Percentiles rank a stretch among this genome's conserved stretches.
Conservation (phyloP, 345 rosid species). For the Heritiera fomes region DNA sequence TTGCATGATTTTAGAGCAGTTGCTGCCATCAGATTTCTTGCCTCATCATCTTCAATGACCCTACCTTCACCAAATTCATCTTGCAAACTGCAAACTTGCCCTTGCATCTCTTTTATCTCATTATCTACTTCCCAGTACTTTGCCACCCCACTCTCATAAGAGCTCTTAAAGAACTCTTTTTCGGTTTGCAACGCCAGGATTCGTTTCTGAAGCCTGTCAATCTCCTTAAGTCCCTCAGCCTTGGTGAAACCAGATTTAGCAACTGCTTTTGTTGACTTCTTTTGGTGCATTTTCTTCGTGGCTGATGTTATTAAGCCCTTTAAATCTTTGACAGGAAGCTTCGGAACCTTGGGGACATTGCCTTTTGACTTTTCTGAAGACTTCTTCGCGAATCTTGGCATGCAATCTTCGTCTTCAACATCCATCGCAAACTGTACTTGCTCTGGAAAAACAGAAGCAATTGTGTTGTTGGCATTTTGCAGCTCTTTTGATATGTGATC, state of each 20-base stretch:
- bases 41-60: slow-evolving; percentile 82
- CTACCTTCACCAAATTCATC: slow-evolving; percentile 79
- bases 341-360: slow-evolving; percentile 66
- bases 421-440: slow-evolving; percentile 76
- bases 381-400: slow-evolving; percentile 34
- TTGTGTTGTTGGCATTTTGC: slow-evolving; percentile 88
- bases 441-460: slow-evolving; percentile 86
- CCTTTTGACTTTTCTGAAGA: slow-evolving; percentile 16
- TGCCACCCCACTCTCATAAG: slow-evolving; percentile 64
- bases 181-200: slow-evolving; percentile 76
- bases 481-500: slow-evolving; percentile 93
- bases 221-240: slow-evolving; percentile 62
- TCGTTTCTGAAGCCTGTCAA: slow-evolving; percentile 77
- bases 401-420: slow-evolving; percentile 55
- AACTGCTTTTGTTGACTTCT: slow-evolving; percentile 32
- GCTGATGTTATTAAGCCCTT: slow-evolving; percentile 46
- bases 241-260: slow-evolving; percentile 73
- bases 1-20: slow-evolving; percentile 85
- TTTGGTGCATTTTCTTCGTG: slow-evolving; percentile 60
- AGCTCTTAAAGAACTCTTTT: slow-evolving; percentile 86
- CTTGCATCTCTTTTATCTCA: slow-evolving; percentile 64
- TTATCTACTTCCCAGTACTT: slow-evolving; percentile 81
- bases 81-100: slow-evolving; percentile 57
- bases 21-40: slow-evolving; percentile 71
- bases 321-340: slow-evolving; percentile 60